Base-by-base conservation (phyloP, 768 basidiomycete genomes). In the Calvatia gigantea region DNA sequence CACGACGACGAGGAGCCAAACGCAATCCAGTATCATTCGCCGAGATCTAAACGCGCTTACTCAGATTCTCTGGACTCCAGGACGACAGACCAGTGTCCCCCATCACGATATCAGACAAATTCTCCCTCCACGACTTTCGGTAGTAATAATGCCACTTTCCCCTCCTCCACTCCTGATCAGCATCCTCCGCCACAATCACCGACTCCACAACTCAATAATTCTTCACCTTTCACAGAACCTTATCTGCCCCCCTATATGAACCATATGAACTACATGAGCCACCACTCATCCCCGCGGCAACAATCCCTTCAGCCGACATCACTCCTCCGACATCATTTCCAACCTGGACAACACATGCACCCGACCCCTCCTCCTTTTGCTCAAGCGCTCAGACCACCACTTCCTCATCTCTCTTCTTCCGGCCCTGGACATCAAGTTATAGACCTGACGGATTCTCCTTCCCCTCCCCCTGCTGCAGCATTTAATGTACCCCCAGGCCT, bases 371-470 rank as follows among this genome's bases (percentile, higher is more conserved):
- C 41, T 62, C 21, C 67, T 62, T 53, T 61, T 49, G 55, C 62
- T 14, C 63, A 65, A 59, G 28, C 67, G 56, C 32, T 12, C 62
- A 31, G 58, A 43, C 56, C 37, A 12, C 39, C 53, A 32, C 43
- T 51, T 29, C 58, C 41, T 23, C 46, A 53, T 37, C 51, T 52
- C 33, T 56, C 62, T 39, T 56, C 55, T 17, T 59, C 69, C 53
- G 61, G 62, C 39, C 61, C 69, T 4, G 66, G 65, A 47, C 75
- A 73, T 56, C 85, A 87, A 58, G 74, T 90, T 51, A 91, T 91
- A 68, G 89, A 91, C 77, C 80, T 91, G 31, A 91, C 86, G 15
- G 72, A 75, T 54, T 87, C 86, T 2, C 87, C 87, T 6, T 75
- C 80, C 53, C 71, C 81, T 44, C 77, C 78, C 11, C 78, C 79